Conservation (phyloP, 2,329 filamentous ascomycete species). For the Aspergillus sp. region DNA sequence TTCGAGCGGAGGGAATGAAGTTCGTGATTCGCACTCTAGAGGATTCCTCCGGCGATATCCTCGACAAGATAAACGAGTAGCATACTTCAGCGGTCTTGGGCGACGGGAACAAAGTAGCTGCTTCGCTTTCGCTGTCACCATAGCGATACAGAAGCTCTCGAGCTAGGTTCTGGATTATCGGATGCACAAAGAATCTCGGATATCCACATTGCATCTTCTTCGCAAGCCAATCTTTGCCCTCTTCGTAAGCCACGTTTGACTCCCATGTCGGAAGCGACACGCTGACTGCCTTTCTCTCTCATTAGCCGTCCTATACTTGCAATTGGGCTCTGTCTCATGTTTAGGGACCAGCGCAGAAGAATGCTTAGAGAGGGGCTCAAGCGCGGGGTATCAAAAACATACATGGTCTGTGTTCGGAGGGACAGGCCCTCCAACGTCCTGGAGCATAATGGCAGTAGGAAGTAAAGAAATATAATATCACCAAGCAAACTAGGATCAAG, state of each 20-base stretch:
- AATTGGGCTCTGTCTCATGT: no score
- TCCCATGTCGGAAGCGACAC: constrained; percentile 92
- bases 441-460: constrained; percentile 22
- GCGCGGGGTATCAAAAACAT: constrained; percentile 29
- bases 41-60: constrained; percentile 21
- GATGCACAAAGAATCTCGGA: constrained; percentile 89
- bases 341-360: constrained; percentile 11
- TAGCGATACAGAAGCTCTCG: constrained; percentile 57
- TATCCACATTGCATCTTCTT: constrained; percentile 83
- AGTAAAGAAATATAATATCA: not conserved
- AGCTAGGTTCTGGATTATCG: constrained; percentile 66
- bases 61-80: constrained; percentile 57
- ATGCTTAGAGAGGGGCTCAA: constrained; percentile 11
- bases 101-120: constrained; percentile 76
- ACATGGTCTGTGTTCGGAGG: constrained; percentile 73
- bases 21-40: constrained; percentile 49
- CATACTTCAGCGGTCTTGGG: constrained; percentile 62
- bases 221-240: constrained; percentile 81
- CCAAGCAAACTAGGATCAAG: not conserved
- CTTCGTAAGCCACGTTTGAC: constrained; percentile 86
- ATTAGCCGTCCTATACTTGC: not conserved
- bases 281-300: constrained; percentile 68
- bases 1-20: constrained; percentile 50
- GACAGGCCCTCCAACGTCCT: constrained; percentile 58
- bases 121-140: constrained; percentile 46